Conservation (phyloP, 257 asterid species). For the Petrea volubilis region DNA sequence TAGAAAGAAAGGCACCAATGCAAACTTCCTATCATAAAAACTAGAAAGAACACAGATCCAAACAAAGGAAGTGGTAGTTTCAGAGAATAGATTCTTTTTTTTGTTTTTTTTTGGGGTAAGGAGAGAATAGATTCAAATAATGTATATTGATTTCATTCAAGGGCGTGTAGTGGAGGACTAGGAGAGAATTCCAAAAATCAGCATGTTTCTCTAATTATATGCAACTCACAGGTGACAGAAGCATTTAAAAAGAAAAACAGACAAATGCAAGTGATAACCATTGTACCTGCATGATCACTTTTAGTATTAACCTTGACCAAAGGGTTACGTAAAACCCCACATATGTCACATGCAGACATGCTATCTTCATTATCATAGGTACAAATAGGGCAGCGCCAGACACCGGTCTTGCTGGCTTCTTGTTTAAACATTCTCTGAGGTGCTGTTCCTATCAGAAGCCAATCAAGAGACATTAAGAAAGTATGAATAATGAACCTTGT, state of each 20-base stretch:
- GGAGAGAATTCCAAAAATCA: constrained; percentile 12
- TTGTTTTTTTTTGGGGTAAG: no score
- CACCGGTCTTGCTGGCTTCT: constrained; percentile 42
- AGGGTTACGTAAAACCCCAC: constrained; percentile 92
- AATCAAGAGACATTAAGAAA: constrained; percentile 25
- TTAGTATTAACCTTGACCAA: constrained; percentile 59
- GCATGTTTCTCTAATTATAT: constrained; percentile 11
- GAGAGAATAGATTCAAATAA: constrained; percentile 12
- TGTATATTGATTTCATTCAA: not conserved
- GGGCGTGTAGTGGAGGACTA: constrained; percentile 8
- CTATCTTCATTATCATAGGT: constrained; percentile 84
- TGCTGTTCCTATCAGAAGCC: constrained; percentile 38
- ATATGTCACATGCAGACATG: constrained; percentile 85
- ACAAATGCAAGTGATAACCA: not conserved
- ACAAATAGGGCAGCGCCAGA: constrained; percentile 95
- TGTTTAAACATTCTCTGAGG: constrained; percentile 38
- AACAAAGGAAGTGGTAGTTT: constrained; percentile 14
- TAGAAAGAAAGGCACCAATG: constrained; percentile 15
- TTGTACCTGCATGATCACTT: constrained; percentile 54
- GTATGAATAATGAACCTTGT: constrained; percentile 9
- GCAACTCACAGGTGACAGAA: constrained; percentile 1
- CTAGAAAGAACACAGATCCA: not conserved
- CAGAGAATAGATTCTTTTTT: constrained; percentile 16
- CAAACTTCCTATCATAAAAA: constrained; percentile 12
- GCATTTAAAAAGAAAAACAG: constrained; percentile 3